Conservation (phyloP, 768 basidiomycete genomes). For the Crepidotus variabilis region DNA sequence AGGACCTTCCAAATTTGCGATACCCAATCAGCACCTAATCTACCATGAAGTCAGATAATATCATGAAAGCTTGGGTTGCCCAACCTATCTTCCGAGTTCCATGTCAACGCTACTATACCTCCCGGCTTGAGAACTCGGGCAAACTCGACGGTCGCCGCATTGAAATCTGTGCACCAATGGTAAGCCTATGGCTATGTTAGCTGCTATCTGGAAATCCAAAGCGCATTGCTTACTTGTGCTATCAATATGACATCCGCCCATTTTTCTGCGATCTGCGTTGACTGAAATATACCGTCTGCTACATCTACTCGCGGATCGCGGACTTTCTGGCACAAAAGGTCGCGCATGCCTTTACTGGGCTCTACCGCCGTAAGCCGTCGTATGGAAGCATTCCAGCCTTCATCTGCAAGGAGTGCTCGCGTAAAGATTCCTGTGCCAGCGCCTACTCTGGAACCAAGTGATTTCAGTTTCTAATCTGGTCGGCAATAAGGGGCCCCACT, state of each 20-base stretch:
- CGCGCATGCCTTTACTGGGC: conserved; percentile 85
- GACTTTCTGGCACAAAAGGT: conserved; percentile 58
- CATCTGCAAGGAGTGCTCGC: conserved; percentile 68
- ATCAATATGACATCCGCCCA: conserved; percentile 80
- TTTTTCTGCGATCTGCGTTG: conserved; percentile 51
- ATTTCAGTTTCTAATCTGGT: no score
- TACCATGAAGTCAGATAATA: no score
- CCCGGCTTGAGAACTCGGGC: conserved; percentile 73
- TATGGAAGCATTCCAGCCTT: conserved; percentile 48
- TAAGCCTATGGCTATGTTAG: conserved; percentile 58
- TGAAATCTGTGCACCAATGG: conserved; percentile 89
- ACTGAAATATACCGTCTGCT: conserved; percentile 66
- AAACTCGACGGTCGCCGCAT: conserved; percentile 73
- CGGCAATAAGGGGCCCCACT: no score
- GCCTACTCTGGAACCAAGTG: conserved; percentile 52
- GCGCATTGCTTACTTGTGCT: conserved; percentile 64
- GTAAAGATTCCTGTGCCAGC: conserved; percentile 90
- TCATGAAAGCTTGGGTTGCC: no score
- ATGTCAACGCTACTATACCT: conserved; percentile 72
- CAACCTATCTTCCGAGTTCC: conserved; percentile 93
- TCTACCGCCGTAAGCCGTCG: conserved; percentile 67
- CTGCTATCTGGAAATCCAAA: no score
- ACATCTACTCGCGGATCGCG: conserved; percentile 47
- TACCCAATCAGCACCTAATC: no score
- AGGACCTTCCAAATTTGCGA: no score